A percentile compares a stretch with the other conserved stretches of the same genome.
phyloP scores from a whole-genome alignment of 169 alveolate species.

The Plasmodium ovale region DNA sequence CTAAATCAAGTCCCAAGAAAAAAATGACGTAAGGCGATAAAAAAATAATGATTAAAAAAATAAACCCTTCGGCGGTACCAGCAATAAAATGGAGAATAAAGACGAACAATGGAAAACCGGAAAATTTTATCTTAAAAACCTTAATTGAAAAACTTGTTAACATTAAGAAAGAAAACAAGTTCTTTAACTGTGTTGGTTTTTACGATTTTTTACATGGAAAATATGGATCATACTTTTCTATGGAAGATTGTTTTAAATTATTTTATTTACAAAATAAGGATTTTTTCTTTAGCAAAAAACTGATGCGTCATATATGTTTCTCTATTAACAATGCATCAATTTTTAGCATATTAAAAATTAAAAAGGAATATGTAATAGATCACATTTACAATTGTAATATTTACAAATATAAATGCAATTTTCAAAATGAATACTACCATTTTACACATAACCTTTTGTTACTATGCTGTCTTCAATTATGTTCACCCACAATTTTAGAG shows the following conservation, averaged over 20 bases:
- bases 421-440: slow-evolving; percentile 23
- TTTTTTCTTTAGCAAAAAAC: slow-evolving; percentile 30
- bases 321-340: slow-evolving; percentile 37
- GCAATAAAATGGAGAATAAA: not conserved
- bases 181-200: slow-evolving; percentile 34
- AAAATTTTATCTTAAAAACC: slow-evolving; percentile 12
- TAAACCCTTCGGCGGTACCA: not conserved
- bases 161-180: slow-evolving; percentile 42
- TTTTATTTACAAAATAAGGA: slow-evolving; percentile 62
- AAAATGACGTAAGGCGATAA: not conserved
- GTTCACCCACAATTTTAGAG: slow-evolving; percentile 24
- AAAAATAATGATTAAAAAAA: slow-evolving; percentile 31
- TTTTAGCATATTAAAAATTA: slow-evolving; percentile 14
- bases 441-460: slow-evolving; percentile 54
- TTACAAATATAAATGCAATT: slow-evolving; percentile 47
- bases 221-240: slow-evolving; percentile 19
- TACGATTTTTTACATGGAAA: slow-evolving; percentile 33
- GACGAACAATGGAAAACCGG: not conserved
- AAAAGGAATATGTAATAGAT: slow-evolving; percentile 35
- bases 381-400: slow-evolving; percentile 66
- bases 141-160: slow-evolving; percentile 52
- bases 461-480: slow-evolving; percentile 31
- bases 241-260: slow-evolving; percentile 45
- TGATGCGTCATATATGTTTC: slow-evolving; percentile 21
- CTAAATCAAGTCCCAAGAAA: no score